phyloP scores from a whole-genome alignment of 208 protist genomes.

The Crithidia sp. region DNA sequence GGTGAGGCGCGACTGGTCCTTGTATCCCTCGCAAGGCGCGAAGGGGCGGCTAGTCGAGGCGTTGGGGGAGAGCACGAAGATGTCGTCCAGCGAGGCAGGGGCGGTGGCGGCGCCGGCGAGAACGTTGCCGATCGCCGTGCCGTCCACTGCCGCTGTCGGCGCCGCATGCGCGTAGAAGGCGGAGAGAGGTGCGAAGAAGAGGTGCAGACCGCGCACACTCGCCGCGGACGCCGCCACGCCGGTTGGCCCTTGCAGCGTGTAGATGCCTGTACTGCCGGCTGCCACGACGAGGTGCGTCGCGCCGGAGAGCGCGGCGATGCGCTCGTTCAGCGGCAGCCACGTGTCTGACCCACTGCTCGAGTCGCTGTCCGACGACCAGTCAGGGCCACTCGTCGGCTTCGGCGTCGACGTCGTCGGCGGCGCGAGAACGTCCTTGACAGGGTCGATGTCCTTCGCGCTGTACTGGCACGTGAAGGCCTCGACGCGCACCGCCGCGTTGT shows the following conservation, averaged over 20 bases:
- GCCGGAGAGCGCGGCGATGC: conserved; percentile 51
- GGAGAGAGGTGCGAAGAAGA: conserved; percentile 68
- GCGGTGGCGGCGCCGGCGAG: background rate
- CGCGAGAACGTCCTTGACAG: conserved; percentile 6
- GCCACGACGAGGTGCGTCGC: conserved; percentile 70
- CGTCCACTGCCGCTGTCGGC: conserved; percentile 2
- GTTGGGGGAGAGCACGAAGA: conserved; percentile 19
- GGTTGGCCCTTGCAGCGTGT: conserved; percentile 43
- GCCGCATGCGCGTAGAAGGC: conserved; percentile 36
- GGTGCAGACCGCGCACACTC: conserved; percentile 45
- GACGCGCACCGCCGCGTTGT: conserved; percentile 24
- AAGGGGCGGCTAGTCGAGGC: conserved; percentile 16
- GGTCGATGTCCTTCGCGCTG: conserved; percentile 33
- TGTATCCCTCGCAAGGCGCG: conserved; percentile 62
- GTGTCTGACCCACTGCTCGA: background rate
- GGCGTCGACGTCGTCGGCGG: conserved; percentile 22
- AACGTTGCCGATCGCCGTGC: conserved; percentile 23
- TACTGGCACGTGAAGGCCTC: conserved; percentile 61
- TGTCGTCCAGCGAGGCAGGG: conserved; percentile 8
- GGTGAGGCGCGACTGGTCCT: conserved; percentile 66
- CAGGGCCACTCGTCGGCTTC: conserved; percentile 20
- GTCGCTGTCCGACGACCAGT: conserved; percentile 23
- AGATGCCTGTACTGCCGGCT: conserved; percentile 59
- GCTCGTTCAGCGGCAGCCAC: conserved; percentile 36
- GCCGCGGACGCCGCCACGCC: conserved; percentile 6